Percentiles rank a stretch among this genome's conserved stretches.
phyloP scores from a whole-genome alignment of 345 rosid species.

The Schrenkiella parvula region DNA sequence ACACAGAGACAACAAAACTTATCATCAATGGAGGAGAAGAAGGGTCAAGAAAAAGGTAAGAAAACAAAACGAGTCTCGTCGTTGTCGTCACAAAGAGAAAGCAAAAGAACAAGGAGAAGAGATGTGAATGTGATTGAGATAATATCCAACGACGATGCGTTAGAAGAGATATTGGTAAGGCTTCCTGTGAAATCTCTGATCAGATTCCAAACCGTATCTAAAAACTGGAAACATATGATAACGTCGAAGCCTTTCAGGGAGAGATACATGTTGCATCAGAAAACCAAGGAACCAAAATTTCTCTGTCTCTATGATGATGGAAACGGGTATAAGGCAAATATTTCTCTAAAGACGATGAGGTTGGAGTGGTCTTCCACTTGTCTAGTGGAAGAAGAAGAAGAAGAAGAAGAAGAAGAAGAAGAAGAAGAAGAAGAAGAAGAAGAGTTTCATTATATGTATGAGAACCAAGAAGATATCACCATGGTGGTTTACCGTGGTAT shows the following conservation, averaged over 20 bases:
- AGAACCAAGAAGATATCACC: no score
- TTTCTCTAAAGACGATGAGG: background rate
- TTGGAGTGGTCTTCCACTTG: background rate
- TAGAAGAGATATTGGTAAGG: background rate
- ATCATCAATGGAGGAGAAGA: no score
- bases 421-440: no score
- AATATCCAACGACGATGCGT: background rate
- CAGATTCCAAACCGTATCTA: background rate
- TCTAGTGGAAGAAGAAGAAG: constrained; percentile 9
- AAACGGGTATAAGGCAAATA: background rate
- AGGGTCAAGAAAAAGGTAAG: no score
- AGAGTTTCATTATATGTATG: no score
- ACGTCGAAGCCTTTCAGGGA: background rate
- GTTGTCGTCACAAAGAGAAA: background rate
- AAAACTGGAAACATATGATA: background rate
- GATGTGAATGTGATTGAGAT: background rate
- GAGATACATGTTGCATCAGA: background rate
- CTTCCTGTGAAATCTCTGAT: background rate
- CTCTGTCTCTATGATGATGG: background rate
- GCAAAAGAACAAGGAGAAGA: background rate
- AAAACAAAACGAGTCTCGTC: no score
- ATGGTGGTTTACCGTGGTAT: no score
- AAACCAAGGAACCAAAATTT: background rate
- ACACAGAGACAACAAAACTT: no score
- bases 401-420: background rate